These are phyloP conservation scores for Pterulicium gracile DNA, from an alignment of 1,284 basidiomycete genomes.

Conservation along the genomic window DNA sequence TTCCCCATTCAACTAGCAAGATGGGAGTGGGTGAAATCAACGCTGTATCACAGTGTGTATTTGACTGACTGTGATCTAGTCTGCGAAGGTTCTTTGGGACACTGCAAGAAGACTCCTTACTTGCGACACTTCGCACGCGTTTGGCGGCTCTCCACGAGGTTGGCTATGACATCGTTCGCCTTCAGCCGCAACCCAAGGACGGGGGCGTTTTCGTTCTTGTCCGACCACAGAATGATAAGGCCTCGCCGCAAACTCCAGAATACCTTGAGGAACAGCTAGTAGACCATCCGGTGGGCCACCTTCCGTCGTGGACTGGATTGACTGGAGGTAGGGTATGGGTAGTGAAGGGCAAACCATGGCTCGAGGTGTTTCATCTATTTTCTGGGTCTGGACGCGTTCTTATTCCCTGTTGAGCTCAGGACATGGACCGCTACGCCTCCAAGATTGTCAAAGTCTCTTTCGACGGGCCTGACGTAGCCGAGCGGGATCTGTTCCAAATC, in stretches of 20 bases:
- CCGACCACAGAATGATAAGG: slow-evolving; percentile 33
- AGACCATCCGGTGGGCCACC: slow-evolving; percentile 20
- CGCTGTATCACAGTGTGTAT: too few species aligned
- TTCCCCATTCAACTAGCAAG: slow-evolving; percentile 39
- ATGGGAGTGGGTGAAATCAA: slow-evolving; percentile 43
- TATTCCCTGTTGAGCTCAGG: slow-evolving; percentile 33
- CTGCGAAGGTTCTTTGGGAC: slow-evolving; percentile 51
- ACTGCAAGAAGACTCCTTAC: slow-evolving; percentile 42
- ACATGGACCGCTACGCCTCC: slow-evolving; percentile 77
- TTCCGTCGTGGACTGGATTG: slow-evolving; percentile 56
- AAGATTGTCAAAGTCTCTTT: slow-evolving; percentile 68
- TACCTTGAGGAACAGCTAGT: slow-evolving; percentile 39
- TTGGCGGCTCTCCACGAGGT: slow-evolving; percentile 41
- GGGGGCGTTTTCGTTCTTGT: slow-evolving; percentile 85
- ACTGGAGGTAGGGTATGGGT: slow-evolving; percentile 57
- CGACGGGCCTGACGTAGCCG: slow-evolving; percentile 76
- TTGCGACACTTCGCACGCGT: slow-evolving; percentile 34
- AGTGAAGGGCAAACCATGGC: slow-evolving; percentile 77
- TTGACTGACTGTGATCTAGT: too few species aligned
- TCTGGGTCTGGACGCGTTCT: neutral
- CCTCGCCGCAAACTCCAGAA: slow-evolving; percentile 25
- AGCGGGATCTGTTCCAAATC: slow-evolving; percentile 64
- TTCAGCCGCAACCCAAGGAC: slow-evolving; percentile 64
- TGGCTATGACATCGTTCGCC: slow-evolving; percentile 42
- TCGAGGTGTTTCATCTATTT: slow-evolving; percentile 44